Evolutionary conservation across 176 grass and related monocot genomes (phyloP), one percentile per base, ranked within the genome.

Genomic region (Tillandsia leiboldiana): DNA sequence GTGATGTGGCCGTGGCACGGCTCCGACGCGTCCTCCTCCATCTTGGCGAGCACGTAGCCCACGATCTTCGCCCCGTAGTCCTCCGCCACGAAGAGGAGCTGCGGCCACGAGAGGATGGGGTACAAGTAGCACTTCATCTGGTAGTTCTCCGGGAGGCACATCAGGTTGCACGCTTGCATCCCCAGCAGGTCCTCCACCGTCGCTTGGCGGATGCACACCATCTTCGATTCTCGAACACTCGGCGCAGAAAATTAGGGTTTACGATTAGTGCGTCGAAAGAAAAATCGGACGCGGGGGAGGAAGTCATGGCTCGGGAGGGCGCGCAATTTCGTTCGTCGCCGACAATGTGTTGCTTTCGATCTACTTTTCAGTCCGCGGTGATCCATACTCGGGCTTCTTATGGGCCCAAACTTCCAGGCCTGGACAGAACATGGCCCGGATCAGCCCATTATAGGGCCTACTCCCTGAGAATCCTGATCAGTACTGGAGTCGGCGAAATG

Each of bases 101-200:
- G 93, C 71, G 93, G 93, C 93, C 93, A 97, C 7, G 93, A 97
- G 7, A 97, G 82, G 81, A 92, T 91, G 78, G 92, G 93, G 84
- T 97, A 97, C 51, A 97, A 69, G 79, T 92, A 97, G 84, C 92
- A 97, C 74, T 97, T 97, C 89, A 97, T 97, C 84, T 97, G 89
- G 84, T 97, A 97, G 69, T 92, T 97, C 88, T 97, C 93, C 48
- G 93, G 93, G 49, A 97, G 77, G 93, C 93, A 97, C 71, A 97
- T 89, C 79, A 97, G 86, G 26, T 97, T 97, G 86, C 93, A 97
- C 12, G 86, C 93, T 77, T 97, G 93, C 93, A 97, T 97, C 73
- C 86, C 89, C 22, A 97, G 86, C 68, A 97, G 82, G 70, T 97
- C 93, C 68, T 92, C 89, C 58, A 97, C 77, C 71, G 86, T 86